These are phyloP conservation scores for Carnegiea gigantea DNA, from an alignment of 179 eudicot genomes.

Conservation along the genomic window DNA sequence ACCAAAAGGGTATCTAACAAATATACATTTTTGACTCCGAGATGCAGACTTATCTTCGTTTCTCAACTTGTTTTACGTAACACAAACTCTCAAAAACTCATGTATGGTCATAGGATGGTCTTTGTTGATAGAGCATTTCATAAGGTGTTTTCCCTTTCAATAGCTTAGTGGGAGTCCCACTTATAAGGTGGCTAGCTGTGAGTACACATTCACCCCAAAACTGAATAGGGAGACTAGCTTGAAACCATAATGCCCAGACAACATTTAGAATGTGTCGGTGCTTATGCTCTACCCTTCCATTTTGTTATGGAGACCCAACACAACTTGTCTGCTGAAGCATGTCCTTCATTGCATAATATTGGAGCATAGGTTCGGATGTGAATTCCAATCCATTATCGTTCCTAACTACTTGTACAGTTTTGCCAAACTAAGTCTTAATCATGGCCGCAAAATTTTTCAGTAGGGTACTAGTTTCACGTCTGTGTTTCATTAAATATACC, in stretches of 20 bases:
- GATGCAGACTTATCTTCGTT: neutral
- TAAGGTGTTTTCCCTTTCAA: neutral
- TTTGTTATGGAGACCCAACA: neutral
- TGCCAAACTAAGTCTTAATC: too few species aligned
- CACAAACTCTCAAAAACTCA: neutral
- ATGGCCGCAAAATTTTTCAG: neutral
- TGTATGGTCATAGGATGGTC: neutral
- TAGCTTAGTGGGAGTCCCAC: neutral
- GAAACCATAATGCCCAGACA: neutral
- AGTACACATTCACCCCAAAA: neutral
- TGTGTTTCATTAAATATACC: neutral
- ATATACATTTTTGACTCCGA: neutral
- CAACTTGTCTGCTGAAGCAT: neutral
- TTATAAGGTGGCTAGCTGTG: neutral
- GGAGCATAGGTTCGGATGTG: neutral
- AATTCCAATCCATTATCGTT: neutral
- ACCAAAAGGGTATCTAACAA: conserved; percentile 5
- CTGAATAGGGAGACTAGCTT: neutral
- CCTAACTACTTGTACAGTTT: too few species aligned
- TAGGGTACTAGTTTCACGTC: neutral
- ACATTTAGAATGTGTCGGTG: neutral
- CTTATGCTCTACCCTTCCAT: neutral
- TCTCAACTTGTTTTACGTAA: neutral
- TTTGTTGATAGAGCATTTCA: neutral
- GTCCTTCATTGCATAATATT: neutral